These are phyloP conservation scores for Vinca minor DNA, from an alignment of 257 asterid genomes.

Conservation along the genomic window DNA sequence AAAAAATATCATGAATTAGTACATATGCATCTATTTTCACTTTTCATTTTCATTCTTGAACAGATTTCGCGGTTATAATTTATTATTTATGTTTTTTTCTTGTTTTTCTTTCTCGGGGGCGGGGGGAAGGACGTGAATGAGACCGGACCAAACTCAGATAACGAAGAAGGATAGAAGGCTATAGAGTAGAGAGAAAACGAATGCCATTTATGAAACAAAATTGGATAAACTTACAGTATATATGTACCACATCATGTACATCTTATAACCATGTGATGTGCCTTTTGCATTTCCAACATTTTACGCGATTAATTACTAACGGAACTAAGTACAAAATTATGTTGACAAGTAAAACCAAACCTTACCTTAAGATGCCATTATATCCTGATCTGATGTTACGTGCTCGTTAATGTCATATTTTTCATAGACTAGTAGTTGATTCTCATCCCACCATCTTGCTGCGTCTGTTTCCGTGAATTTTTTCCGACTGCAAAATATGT, in stretches of 20 bases:
- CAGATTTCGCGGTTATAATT: too few species aligned
- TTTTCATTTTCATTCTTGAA: too few species aligned
- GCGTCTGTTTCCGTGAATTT: conserved; percentile 35
- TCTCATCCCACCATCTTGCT: conserved; percentile 48
- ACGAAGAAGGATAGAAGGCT: too few species aligned
- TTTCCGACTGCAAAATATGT: conserved; percentile 35
- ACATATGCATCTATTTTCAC: background rate
- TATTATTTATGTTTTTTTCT: too few species aligned
- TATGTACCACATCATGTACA: conserved; percentile 5
- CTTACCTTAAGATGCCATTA: conserved; percentile 3
- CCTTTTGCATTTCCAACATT: background rate
- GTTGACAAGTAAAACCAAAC: conserved; percentile 1
- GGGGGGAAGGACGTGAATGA: too few species aligned
- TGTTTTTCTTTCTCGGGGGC: too few species aligned
- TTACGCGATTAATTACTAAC: background rate
- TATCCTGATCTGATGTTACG: conserved; percentile 11
- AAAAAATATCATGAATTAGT: too few species aligned
- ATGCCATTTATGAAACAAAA: conserved; percentile 6
- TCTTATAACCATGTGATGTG: background rate
- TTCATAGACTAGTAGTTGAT: conserved; percentile 30
- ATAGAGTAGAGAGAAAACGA: background rate
- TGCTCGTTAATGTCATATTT: conserved; percentile 28
- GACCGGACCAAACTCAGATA: too few species aligned
- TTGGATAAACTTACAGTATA: background rate
- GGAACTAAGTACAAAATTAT: background rate